Conservation (phyloP, 2,329 filamentous ascomycete genomes). For the Rhynchosporium graminicola region DNA sequence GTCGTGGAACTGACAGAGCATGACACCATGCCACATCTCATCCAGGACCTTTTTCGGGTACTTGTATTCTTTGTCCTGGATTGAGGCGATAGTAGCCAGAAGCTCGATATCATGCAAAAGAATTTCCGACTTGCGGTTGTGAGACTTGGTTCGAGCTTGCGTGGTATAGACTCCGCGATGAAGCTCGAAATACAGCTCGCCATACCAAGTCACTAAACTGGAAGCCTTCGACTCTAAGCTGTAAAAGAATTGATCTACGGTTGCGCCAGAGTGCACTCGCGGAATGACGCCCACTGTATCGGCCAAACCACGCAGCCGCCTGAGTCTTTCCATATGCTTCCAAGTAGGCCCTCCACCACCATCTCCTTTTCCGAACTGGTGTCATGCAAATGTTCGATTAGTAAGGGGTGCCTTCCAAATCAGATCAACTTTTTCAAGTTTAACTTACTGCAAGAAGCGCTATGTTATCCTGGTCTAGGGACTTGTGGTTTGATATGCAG, state of each 20-base stretch:
- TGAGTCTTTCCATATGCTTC: constrained; percentile 91
- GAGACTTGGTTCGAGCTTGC: constrained; percentile 94
- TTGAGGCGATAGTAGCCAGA: constrained; percentile 79
- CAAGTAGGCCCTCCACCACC: constrained; percentile 94
- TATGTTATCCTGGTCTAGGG: constrained; percentile 86
- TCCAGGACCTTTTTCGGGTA: constrained; percentile 96
- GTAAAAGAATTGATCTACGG: constrained; percentile 93
- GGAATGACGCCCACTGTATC: constrained; percentile 83
- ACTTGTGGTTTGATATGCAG: constrained; percentile 94
- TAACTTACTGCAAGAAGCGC: constrained; percentile 68
- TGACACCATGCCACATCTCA: constrained; percentile 88
- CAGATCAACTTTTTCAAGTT: not conserved
- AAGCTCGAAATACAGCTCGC: constrained; percentile 96
- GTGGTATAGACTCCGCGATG: constrained; percentile 97
- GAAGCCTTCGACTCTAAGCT: constrained; percentile 74
- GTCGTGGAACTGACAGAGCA: constrained; percentile 97
- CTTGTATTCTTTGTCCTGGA: constrained; percentile 67
- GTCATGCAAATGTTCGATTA: not conserved
- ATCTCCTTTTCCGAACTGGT: constrained; percentile 85
- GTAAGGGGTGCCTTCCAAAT: not conserved
- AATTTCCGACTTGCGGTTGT: constrained; percentile 85
- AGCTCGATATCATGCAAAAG: constrained; percentile 86
- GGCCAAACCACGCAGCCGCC: constrained; percentile 86
- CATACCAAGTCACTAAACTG: constrained; percentile 88
- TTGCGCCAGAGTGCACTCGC: constrained; percentile 82